Evolutionary conservation across 352 stramenopile species (phyloP), one percentile per base, ranked within the genome.

Genomic region (Phytophthora sansomeana): DNA sequence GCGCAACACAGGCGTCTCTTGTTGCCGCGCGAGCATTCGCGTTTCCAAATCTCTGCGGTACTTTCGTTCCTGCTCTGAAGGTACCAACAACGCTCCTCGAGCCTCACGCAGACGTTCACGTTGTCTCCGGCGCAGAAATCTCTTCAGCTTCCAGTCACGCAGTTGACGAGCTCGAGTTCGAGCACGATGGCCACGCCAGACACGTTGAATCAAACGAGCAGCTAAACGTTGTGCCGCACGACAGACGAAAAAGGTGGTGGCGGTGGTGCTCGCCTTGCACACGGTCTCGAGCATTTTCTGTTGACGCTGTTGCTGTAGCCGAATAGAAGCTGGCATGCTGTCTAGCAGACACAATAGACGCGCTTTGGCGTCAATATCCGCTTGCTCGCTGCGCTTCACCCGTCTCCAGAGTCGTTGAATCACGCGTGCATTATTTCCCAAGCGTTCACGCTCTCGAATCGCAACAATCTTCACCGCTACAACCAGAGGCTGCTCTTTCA

Each of bases 181-280:
- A 9, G 68, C 75, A 24, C 67, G 67, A 57, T 83, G 73, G 1
- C 79, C 79, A n/a, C 79, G 70, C 81, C 81, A 90, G 17, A 87
- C 75, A 6, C 81, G 75, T 63, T 90, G 81, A 9, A 90, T 74
- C 6, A 78, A 41, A 3, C 70, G 61, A 7, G 54, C 75, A 2
- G 72, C 75, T 10, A 86, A 33, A 26, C 77, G 72, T 13, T 71
- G 65, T 3, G 44, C 32, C 11, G 53, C 63, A 1, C 53, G 59
- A 14, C 44, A 29, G 13, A 81, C 53, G 21, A 69, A 64, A 4
- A 24, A 41, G 19, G 10, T 16, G 10, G 58, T 43, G 16, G 56
- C 48, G n/a, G 32, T 53, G 16, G 43, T 19, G 38, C 67, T 76
- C 13, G 36, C 36, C 2, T 65, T 42, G 17, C 35, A 48, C 5